These are phyloP conservation scores for Panaeolus cyanescens DNA, from an alignment of 768 basidiomycete species.

Conservation along the genomic window DNA sequence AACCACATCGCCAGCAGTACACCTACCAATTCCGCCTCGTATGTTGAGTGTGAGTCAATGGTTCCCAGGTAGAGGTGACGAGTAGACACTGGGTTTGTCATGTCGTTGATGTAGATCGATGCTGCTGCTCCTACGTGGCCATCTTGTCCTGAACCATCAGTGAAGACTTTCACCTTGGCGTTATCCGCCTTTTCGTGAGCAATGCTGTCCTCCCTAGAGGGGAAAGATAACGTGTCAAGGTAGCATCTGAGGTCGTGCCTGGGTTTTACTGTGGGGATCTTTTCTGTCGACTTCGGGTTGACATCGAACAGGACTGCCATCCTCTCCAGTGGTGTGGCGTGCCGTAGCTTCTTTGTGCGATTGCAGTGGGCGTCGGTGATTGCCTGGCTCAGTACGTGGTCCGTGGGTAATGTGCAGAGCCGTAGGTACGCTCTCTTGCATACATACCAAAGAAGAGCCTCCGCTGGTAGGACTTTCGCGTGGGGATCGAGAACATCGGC, in stretches of 20 bases:
- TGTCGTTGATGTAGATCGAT: constrained; percentile 6
- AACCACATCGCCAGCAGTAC: constrained; percentile 19
- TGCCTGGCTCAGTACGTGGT: background rate
- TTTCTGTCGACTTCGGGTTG: background rate
- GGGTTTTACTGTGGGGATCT: background rate
- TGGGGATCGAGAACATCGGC: background rate
- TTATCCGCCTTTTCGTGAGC: background rate
- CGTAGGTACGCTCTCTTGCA: background rate
- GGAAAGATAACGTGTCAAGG: background rate
- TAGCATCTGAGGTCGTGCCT: background rate
- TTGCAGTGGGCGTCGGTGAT: background rate
- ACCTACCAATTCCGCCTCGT: constrained; percentile 21
- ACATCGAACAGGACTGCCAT: background rate
- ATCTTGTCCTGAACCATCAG: constrained; percentile 9
- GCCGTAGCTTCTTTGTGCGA: background rate
- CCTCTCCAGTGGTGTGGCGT: background rate
- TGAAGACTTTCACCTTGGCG: constrained; percentile 9
- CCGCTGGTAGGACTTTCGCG: background rate
- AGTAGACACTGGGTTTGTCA: background rate
- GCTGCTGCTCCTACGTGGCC: constrained; percentile 21
- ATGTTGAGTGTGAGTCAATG: constrained; percentile 13
- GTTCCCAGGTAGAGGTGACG: constrained; percentile 15
- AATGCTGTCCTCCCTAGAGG: background rate
- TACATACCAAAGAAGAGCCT: background rate
- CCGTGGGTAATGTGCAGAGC: background rate